These are phyloP conservation scores for Myxozyma monticola DNA, from an alignment of 805 yeast genomes.

Conservation along the genomic window DNA sequence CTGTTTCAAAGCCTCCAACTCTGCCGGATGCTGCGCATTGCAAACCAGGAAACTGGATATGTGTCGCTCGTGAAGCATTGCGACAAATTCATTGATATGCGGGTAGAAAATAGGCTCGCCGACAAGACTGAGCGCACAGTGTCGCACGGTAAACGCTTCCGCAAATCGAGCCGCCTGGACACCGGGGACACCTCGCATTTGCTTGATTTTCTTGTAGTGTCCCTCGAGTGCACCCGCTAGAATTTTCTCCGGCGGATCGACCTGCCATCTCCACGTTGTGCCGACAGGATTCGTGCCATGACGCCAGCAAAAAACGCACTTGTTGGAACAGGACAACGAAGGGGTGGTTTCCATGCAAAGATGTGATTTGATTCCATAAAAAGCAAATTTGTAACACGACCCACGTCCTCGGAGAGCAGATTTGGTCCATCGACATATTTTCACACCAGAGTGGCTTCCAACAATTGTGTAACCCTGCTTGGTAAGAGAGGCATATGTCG, in stretches of 20 bases:
- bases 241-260: slow-evolving; percentile 82
- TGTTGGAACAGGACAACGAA: slow-evolving; percentile 87
- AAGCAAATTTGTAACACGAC: slow-evolving; percentile 88
- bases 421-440: slow-evolving; percentile 94
- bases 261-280: slow-evolving; percentile 95
- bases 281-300: slow-evolving; percentile 98
- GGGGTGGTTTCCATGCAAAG: slow-evolving; percentile 97
- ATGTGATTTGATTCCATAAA: slow-evolving; percentile 87
- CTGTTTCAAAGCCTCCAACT: slow-evolving; percentile 62
- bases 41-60: slow-evolving; percentile 89
- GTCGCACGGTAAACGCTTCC: slow-evolving; percentile 85
- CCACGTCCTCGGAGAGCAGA: slow-evolving; percentile 93
- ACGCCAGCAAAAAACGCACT: slow-evolving; percentile 96
- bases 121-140: slow-evolving; percentile 88
- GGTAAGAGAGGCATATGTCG: slow-evolving; percentile 82
- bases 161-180: slow-evolving; percentile 85
- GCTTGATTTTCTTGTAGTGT: slow-evolving; percentile 88
- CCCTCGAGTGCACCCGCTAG: slow-evolving; percentile 83
- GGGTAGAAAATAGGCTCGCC: slow-evolving; percentile 97
- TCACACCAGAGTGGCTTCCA: slow-evolving; percentile 93
- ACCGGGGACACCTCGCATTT: slow-evolving; percentile 95
- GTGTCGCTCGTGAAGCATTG: slow-evolving; percentile 72
- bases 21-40: slow-evolving; percentile 94
- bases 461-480: slow-evolving; percentile 93
- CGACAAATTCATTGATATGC: slow-evolving; percentile 79